These are phyloP conservation scores for Myriosclerotinia duriaeana DNA, from an alignment of 2,329 filamentous ascomycete genomes.

Conservation along the genomic window DNA sequence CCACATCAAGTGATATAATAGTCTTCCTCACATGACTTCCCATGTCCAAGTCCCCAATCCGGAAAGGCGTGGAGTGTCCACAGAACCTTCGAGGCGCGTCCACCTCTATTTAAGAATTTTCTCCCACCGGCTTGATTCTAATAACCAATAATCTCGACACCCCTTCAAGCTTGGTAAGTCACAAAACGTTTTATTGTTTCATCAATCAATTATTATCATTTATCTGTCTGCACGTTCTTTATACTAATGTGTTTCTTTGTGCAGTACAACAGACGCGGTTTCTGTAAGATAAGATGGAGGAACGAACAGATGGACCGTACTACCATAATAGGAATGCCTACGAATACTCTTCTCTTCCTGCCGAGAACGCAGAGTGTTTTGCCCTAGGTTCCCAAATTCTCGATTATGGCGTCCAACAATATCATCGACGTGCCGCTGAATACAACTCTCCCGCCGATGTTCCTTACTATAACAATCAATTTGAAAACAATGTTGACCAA, in stretches of 20 bases:
- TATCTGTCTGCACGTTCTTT: background rate
- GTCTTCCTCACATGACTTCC: background rate
- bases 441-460: no score
- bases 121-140: background rate
- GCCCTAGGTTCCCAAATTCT: no score
- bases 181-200: background rate
- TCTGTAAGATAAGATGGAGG: background rate
- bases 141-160: background rate
- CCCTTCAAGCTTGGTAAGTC: background rate
- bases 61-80: background rate
- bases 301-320: background rate
- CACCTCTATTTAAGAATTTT: background rate
- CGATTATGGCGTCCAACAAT: no score
- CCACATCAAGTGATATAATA: background rate
- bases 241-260: background rate
- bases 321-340: background rate
- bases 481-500: no score
- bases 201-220: conserved; percentile 1
- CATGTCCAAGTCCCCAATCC: background rate
- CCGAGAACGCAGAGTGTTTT: background rate
- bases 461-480: no score
- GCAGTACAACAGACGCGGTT: background rate
- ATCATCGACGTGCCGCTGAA: no score
- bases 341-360: background rate
- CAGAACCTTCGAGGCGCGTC: background rate